Base-by-base conservation (phyloP, 2,329 filamentous ascomycete species). In the Aspergillus neoniger region DNA sequence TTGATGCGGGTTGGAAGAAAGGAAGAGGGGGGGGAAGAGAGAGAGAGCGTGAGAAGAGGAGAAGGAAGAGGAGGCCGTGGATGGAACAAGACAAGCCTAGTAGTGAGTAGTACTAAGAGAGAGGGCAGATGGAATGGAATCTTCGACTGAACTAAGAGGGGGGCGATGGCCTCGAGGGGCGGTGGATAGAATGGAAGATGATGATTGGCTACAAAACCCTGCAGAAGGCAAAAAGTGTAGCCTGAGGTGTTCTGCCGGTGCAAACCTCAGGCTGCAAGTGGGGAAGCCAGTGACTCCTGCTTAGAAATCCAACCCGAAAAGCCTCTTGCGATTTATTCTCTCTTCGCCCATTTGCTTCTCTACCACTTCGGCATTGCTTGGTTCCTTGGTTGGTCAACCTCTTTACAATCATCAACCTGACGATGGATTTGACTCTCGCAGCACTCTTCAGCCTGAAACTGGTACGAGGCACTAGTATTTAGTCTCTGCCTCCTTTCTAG, bases 261-360 rank as follows among this genome's bases (percentile, higher is more conserved):
- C 10, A 14, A 23, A 44, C 41, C 44, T 49, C 44, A 49, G 44
- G 44, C 44, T 25, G 21, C 52, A 21, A 15, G 32, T 44, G 19
- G 52, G 28, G 52, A 28, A 17, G 5, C 32, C 32, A 17, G 38
- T 28, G 21, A n/a, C 52, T 10, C 19, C 39, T 55, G 53, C 53
- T 55, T 55, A 55, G 41, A 55, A 55, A 55, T 55, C 53, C 39
- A 55, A 44, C 39, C 25, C 17, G 53, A 32, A 7, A 23, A 28
- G 17, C 41, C 41, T 47, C 39, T 30, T 30, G 32, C 32, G 32
- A 12, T 15, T 47, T 55, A n/a, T 55, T 55, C 53, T 55, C 23
- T 55, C 21, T 21, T 36, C 53, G 53, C 53, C 53, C 41, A 55
- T 55, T 36, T 36, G 32, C 32, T 36, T 43, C 39, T 55, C 12